Evolutionary conservation across 2,329 filamentous ascomycete species (phyloP).

Genomic region (Colletotrichum tropicicola): DNA sequence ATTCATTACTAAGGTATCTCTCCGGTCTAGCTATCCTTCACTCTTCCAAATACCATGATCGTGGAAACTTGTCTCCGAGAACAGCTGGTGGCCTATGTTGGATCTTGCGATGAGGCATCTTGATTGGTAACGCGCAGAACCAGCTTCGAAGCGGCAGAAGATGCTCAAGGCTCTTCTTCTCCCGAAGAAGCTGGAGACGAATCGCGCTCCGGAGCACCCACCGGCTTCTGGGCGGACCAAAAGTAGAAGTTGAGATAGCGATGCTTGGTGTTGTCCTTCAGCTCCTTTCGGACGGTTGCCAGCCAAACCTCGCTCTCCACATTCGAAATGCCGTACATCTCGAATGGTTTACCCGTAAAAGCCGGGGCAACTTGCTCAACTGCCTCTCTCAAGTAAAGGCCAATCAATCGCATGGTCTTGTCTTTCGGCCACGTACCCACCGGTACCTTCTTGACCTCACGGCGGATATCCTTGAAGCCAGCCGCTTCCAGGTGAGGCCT

Average conservation of each 20-base stretch:
- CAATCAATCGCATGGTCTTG: slow-evolving; percentile 48
- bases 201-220: not conserved
- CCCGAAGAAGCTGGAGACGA: not conserved
- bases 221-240: slow-evolving; percentile 53
- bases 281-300: slow-evolving; percentile 40
- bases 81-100: no score
- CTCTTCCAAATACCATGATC: no score
- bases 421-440: slow-evolving; percentile 55
- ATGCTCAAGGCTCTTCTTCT: not conserved
- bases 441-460: slow-evolving; percentile 53
- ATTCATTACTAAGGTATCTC: no score
- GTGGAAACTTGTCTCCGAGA: no score
- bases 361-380: slow-evolving; percentile 52
- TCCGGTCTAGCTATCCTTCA: no score
- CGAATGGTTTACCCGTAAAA: slow-evolving; percentile 51
- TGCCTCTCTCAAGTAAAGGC: slow-evolving; percentile 53
- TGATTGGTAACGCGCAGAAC: no score
- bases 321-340: slow-evolving; percentile 44
- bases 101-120: no score
- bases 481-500: slow-evolving; percentile 44
- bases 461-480: slow-evolving; percentile 55
- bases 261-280: slow-evolving; percentile 47
- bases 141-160: no score
- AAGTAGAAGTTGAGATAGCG: slow-evolving; percentile 54
- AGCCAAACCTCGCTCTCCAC: slow-evolving; percentile 45